phyloP scores from a whole-genome alignment of 148 eudicot species.

The Bassia scoparia region DNA sequence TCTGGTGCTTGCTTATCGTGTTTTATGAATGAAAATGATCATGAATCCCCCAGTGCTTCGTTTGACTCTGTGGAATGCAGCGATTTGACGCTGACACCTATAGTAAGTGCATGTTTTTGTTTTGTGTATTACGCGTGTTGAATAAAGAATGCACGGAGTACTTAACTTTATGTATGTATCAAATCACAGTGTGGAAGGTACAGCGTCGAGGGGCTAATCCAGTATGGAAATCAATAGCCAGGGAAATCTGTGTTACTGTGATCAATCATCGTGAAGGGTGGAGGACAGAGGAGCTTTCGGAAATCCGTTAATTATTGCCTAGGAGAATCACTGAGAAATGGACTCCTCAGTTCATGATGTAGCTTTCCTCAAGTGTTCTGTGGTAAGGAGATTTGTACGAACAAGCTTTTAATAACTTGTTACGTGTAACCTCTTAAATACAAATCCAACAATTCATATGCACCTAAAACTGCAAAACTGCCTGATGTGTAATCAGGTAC shows the following conservation, averaged over 20 bases:
- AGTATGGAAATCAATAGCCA: conserved; percentile 69
- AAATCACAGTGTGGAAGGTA: conserved; percentile 60
- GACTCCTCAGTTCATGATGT: conserved; percentile 58
- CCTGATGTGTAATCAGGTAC: no score
- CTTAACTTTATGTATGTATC: not conserved
- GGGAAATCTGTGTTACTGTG: conserved; percentile 55
- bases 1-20: conserved; percentile 85
- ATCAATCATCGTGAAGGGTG: conserved; percentile 59
- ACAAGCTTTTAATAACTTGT: not conserved
- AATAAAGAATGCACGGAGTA: not conserved
- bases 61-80: conserved; percentile 68
- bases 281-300: conserved; percentile 47
- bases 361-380: conserved; percentile 81
- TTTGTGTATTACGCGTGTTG: not conserved
- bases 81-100: conserved; percentile 38
- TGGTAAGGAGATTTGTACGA: conserved; percentile 38
- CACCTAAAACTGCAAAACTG: no score
- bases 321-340: conserved; percentile 58
- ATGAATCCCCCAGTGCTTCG: conserved; percentile 67
- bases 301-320: conserved; percentile 69
- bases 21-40: conserved; percentile 60
- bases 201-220: conserved; percentile 85
- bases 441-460: no score
- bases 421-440: not conserved
- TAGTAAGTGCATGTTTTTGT: conserved; percentile 35